Conservation (phyloP, 305 asterid species). For the Solanum hybrid region DNA sequence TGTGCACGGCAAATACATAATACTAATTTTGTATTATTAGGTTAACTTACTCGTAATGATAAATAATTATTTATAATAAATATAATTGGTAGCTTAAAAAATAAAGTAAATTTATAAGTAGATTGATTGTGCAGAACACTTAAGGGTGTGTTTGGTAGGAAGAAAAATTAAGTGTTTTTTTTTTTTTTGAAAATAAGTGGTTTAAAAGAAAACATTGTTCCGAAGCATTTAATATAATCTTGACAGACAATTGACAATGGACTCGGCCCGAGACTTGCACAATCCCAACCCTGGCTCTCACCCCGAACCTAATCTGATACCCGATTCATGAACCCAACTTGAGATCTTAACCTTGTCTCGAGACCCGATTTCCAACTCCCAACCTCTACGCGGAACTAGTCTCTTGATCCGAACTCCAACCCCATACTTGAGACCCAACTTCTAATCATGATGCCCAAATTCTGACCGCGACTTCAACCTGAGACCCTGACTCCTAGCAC, state of each 20-base stretch:
- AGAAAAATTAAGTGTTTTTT: neutral
- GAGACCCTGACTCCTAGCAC: no score
- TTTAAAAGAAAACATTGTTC: no score
- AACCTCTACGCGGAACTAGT: neutral
- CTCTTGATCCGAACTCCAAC: neutral
- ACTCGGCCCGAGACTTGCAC: neutral
- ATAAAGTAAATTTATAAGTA: neutral
- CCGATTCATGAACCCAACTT: no score
- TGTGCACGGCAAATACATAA: neutral
- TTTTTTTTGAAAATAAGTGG: neutral
- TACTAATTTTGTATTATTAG: neutral
- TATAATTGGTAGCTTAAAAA: no score
- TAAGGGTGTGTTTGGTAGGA: neutral
- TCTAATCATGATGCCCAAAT: no score
- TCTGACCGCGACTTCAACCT: neutral
- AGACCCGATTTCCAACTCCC: neutral
- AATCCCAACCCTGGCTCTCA: neutral
- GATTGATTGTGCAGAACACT: neutral
- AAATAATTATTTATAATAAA: no score
- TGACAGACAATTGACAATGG: neutral
- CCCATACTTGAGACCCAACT: neutral
- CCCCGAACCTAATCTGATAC: neutral
- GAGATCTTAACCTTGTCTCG: neutral
- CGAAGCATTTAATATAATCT: no score
- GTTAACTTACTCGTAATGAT: neutral